Evolutionary conservation across 352 stramenopile genomes (phyloP), one percentile per base, ranked within the genome.

Genomic region (Phytophthora ramorum): DNA sequence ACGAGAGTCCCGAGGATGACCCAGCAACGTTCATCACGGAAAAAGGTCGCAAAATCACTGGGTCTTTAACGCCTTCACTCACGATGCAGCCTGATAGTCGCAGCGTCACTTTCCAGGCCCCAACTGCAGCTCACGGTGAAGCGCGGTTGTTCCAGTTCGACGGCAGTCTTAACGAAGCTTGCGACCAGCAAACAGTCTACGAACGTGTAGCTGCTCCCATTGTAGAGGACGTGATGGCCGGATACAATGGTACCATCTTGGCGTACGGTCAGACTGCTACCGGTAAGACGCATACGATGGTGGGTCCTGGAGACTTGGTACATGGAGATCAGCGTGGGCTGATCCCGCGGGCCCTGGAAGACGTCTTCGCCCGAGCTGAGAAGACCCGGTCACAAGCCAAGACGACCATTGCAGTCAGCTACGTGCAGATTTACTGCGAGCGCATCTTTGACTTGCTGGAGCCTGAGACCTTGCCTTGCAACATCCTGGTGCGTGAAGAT

Each of bases 341-440:
- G 26, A 85, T 93, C 45, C 82, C 84, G 13, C 81, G 84, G 2
- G 78, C 78, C 17, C 66, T 93, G 22, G 71, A 87, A 59, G 75
- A 82, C 55, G 82, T 91, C 19, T 91, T 93, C 47, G 46, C 69
- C 58, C 55, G 56, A 7, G 76, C 70, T 14, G 71, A 82, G 17
- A 70, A 70, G 24, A 62, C 63, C 1, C 61, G 70, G 3, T 66
- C 69, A 7, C 53, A 59, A 3, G 60, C 46, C 3, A 85, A 75
- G 62, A 88, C 78, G n/a, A 79, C 58, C 16, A 56, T 92, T 16
- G 79, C 76, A 6, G 41, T 90, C 17, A 93, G 83, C 52, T 93
- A 89, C 56, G 83, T 91, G 32, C 81, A 93, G 75, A 89, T 93
- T 40, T 93, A 93, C 72, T 92, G 83, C 66, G 85, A 92, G 60